Evolutionary conservation across 345 rosid genomes (phyloP).

Genomic region (Ceriops tagal): DNA sequence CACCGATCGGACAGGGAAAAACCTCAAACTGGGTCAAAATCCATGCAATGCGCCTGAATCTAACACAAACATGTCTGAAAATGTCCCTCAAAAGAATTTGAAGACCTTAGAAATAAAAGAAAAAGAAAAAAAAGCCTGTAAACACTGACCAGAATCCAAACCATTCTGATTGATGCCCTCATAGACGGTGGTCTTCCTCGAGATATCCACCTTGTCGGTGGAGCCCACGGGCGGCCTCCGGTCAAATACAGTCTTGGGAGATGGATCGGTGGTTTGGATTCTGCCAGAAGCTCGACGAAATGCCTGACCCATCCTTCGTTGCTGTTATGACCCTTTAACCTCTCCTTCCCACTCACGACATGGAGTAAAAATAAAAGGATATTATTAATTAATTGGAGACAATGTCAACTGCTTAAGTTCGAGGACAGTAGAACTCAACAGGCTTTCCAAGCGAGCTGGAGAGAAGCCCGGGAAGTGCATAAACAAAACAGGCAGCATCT

Average conservation of each 20-base stretch:
- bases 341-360: background rate
- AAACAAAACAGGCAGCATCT: background rate
- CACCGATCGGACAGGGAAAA: background rate
- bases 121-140: background rate
- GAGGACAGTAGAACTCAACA: too few relatives aligned
- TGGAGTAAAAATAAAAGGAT: background rate
- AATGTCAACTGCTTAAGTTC: background rate
- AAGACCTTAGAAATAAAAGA: background rate
- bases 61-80: background rate
- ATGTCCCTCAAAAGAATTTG: background rate
- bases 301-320: slow-evolving; percentile 79
- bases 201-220: slow-evolving; percentile 24
- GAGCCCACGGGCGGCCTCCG: slow-evolving; percentile 33
- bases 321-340: background rate
- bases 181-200: slow-evolving; percentile 16
- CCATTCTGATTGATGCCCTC: slow-evolving; percentile 9
- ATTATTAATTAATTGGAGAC: background rate
- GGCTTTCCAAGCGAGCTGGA: background rate
- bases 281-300: slow-evolving; percentile 96
- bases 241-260: slow-evolving; percentile 38
- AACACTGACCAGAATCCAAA: slow-evolving; percentile 24
- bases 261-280: slow-evolving; percentile 40
- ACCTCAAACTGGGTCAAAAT: background rate
- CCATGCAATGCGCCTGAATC: background rate
- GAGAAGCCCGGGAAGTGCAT: too few relatives aligned